Percentiles rank a stretch among this genome's conserved stretches.
phyloP scores from a whole-genome alignment of 306 rosid genomes.

The Prunus salicina region DNA sequence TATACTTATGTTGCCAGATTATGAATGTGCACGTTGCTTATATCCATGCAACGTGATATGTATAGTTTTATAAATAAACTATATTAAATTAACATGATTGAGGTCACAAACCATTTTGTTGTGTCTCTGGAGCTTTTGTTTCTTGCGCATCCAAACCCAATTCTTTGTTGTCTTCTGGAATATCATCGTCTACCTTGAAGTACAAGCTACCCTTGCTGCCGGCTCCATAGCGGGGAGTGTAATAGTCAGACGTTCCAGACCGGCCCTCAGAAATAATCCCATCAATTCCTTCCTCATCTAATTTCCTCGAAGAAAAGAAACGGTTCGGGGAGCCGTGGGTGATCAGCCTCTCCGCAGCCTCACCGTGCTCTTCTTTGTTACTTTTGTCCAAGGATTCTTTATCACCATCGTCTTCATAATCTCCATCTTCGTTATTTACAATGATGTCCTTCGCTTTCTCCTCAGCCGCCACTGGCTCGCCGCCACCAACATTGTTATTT shows the following conservation, averaged over 20 bases:
- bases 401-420: background rate
- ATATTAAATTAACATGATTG: background rate
- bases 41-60: no score
- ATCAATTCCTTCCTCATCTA: conserved; percentile 29
- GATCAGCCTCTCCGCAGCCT: conserved; percentile 6
- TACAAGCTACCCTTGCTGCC: conserved; percentile 14
- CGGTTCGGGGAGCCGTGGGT: conserved; percentile 23
- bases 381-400: conserved; percentile 8
- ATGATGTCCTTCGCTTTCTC: conserved; percentile 16
- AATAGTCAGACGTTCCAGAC: conserved; percentile 33
- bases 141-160: background rate
- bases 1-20: background rate
- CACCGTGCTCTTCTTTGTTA: conserved; percentile 13
- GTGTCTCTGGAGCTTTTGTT: background rate
- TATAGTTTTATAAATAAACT: no score
- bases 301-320: conserved; percentile 28
- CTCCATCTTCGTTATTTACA: conserved; percentile 13
- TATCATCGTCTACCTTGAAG: background rate
- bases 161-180: background rate
- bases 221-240: conserved; percentile 28
- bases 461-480: background rate
- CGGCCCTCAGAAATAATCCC: conserved; percentile 23
- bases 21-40: background rate
- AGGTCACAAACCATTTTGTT: background rate
- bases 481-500: background rate